These are phyloP conservation scores for Gaeumannomyces tritici DNA, from an alignment of 2,329 filamentous ascomycete genomes.

Conservation along the genomic window DNA sequence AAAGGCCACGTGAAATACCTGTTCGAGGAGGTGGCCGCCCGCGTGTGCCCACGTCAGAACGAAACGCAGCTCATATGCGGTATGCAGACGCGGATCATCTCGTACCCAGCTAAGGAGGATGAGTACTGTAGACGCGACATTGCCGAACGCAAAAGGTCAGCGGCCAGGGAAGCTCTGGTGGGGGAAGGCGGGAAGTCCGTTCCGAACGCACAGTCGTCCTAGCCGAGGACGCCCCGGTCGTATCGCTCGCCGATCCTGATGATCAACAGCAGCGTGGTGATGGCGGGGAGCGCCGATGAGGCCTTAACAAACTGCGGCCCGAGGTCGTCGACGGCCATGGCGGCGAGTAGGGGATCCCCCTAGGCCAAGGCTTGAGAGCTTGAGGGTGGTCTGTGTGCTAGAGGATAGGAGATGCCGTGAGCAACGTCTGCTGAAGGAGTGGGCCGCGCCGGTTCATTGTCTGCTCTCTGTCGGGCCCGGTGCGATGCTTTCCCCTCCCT, in stretches of 20 bases:
- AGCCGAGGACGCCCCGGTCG: neutral
- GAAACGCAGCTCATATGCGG: too few relatives aligned
- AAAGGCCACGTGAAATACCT: neutral
- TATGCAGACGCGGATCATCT: too few relatives aligned
- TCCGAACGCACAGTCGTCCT: neutral
- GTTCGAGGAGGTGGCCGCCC: neutral
- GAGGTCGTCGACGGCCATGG: neutral
- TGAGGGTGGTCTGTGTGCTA: too few relatives aligned
- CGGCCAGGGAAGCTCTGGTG: rapidly evolving
- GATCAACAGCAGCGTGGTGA: neutral
- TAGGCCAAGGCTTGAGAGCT: too few relatives aligned
- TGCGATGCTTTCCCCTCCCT: too few relatives aligned
- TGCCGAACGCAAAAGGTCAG: neutral
- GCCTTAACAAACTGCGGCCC: neutral
- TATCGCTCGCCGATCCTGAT: neutral
- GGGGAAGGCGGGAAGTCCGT: neutral
- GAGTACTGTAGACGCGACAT: neutral
- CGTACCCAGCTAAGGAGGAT: slow-evolving; percentile 1
- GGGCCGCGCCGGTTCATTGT: too few relatives aligned
- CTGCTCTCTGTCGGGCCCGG: too few relatives aligned
- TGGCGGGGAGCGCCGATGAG: neutral
- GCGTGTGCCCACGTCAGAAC: too few relatives aligned
- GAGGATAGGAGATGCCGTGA: too few relatives aligned
- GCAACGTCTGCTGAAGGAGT: too few relatives aligned
- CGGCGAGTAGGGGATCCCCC: too few relatives aligned